Evolutionary conservation across 2,329 filamentous ascomycete species (phyloP), one percentile per base, ranked within the genome.

Genomic region (Orbilia javanica): DNA sequence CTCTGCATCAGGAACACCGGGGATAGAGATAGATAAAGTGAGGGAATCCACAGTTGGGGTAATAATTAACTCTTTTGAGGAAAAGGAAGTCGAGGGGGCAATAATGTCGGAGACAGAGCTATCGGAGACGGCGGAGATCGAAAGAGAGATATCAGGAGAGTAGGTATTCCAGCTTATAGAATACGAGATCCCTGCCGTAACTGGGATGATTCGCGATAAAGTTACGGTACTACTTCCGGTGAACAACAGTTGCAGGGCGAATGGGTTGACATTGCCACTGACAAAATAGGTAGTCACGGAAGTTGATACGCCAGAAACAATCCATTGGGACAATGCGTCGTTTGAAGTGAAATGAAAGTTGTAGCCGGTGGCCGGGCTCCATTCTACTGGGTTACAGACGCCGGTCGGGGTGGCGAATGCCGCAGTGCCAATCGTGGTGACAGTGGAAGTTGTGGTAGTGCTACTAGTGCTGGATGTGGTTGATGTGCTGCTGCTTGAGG

Each of bases 311-410:
- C 48, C 48, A 0, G 48, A 13, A 10, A 31, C 31, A 10, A 22
- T 44, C 64, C 64, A 68, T 31, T 68, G 15, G 1, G 64, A 39
- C 13, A 68, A 10, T 3, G 48, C 34, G n/a, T 55, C 50, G 6
- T 55, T 11, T 6, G 46, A 42, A 8, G 53, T 68, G 64, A 68
- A 68, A 8, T 68, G 31, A 20, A 68, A 68, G 18, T 68, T 55
- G 31, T 68, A 68, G 20, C 64, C 64, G 20, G 64, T 44, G 6
- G 22, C 20, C 1, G 48, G 6, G 22, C 39, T 50, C 48, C 31
- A 42, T 44, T 55, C 48, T 20, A 68, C 39, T 1, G 46, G 48
- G 4, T 68, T 68, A 20, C 64, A 68, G 6, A 3, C 18, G 3
- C 34, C 64, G 15, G 64, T 42, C 25, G 63, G 44, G 10, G 63